Evolutionary conservation across 371 early-diverging fungal genomes (phyloP).

Genomic region (Mycotypha africana): DNA sequence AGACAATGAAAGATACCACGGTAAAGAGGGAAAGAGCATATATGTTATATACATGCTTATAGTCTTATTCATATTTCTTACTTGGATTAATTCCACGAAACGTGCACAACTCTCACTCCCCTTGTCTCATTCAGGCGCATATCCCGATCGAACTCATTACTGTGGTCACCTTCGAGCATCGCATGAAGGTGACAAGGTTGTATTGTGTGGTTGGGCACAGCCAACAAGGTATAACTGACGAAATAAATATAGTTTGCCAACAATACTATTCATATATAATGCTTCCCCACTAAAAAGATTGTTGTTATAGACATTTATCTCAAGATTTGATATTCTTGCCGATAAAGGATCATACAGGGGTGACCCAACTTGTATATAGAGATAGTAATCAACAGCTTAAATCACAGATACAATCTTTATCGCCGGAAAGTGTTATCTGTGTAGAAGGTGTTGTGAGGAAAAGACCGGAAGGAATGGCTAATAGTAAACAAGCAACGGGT

Average conservation of each 20-base stretch:
- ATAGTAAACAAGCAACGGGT: constrained; percentile 48
- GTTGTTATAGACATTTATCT: constrained; percentile 46
- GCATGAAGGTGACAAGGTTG: constrained; percentile 57
- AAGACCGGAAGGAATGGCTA: constrained; percentile 49
- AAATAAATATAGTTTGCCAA: neutral
- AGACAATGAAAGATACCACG: constrained; percentile 35
- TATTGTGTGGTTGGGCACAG: constrained; percentile 75
- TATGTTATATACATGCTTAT: neutral
- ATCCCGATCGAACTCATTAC: constrained; percentile 61
- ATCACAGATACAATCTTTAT: constrained; percentile 40
- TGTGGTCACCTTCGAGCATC: constrained; percentile 57
- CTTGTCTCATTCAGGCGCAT: too few species aligned
- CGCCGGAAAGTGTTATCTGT: constrained; percentile 63
- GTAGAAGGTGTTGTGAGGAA: constrained; percentile 54
- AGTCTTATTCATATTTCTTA: neutral
- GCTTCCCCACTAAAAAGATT: neutral
- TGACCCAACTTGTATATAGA: constrained; percentile 58
- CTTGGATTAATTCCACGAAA: too few species aligned
- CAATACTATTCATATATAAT: neutral
- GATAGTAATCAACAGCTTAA: constrained; percentile 18
- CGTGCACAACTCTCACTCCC: too few species aligned
- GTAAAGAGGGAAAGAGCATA: constrained; percentile 5
- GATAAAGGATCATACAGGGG: constrained; percentile 63
- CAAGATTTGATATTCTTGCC: constrained; percentile 63
- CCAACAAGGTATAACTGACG: constrained; percentile 44